Evolutionary conservation across 1,284 basidiomycete genomes (phyloP).

Genomic region (Ceratobasidium sp.): DNA sequence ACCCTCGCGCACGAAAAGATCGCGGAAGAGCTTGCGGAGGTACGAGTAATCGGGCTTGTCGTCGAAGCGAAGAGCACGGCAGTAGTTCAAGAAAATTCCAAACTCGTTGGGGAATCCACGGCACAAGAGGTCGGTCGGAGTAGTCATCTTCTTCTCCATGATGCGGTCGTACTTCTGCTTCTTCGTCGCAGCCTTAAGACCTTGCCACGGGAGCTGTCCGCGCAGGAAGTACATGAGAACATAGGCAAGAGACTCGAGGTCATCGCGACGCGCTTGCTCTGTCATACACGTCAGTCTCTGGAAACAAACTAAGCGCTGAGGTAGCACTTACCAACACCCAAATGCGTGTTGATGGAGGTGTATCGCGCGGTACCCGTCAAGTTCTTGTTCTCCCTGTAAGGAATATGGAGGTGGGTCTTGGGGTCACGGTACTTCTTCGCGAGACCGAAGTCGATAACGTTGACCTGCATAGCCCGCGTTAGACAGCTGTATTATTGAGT

Average conservation of each 20-base stretch:
- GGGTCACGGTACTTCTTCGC: constrained; percentile 99
- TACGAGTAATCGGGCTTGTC: constrained; percentile 99
- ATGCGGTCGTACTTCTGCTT: constrained; percentile 99
- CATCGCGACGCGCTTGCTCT: constrained; percentile 95
- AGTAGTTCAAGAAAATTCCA: constrained; percentile 97
- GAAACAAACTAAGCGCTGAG: not conserved
- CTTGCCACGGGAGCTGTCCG: constrained; percentile 96
- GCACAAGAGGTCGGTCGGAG: constrained; percentile 93
- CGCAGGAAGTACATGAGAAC: constrained; percentile 99
- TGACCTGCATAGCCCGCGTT: constrained; percentile 64
- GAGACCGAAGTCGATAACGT: constrained; percentile 98
- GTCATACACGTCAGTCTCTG: not conserved
- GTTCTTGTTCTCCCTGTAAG: constrained; percentile 99
- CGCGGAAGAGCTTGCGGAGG: constrained; percentile 97
- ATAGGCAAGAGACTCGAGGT: constrained; percentile 95
- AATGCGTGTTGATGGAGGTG: constrained; percentile 99
- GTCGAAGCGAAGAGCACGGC: constrained; percentile 94
- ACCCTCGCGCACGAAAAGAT: constrained; percentile 95
- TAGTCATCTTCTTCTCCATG: constrained; percentile 99
- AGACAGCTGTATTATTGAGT: not conserved
- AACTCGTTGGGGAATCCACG: constrained; percentile 98
- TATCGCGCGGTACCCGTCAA: constrained; percentile 98
- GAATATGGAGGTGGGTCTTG: constrained; percentile 99
- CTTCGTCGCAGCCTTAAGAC: constrained; percentile 97
- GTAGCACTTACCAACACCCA: constrained; percentile 75